Base-by-base conservation (phyloP, 495 filamentous ascomycete genomes). In the Talaromyces adpressus region DNA sequence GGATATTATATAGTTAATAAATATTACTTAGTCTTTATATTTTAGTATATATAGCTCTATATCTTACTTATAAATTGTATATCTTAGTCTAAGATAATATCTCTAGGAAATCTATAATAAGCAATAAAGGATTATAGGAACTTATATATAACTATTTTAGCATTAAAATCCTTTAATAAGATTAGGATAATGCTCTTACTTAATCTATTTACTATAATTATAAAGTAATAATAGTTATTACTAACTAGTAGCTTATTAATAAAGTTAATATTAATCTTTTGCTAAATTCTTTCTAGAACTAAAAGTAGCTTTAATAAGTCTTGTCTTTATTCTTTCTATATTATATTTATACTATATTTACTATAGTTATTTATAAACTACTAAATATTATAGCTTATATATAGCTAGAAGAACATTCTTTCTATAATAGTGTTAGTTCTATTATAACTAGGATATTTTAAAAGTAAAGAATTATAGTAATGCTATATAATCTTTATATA, bases 261-360 rank as follows among this genome's bases (percentile, higher is more conserved):
- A 49, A 67, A 68, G 63, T 71, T 63, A 3, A 69, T 64, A 12
- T 27, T 57, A 8, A 70, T 64, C 22, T 71, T 62, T 41, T 68
- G 7, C 67, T 64, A 72, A 8, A 39, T 61, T 23, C 64, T 20
- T 2, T 67, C 22, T 3, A 64, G 67, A n/a, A 69, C 51, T 20
- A 63, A 57, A 12, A 70, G 56, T 5, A 68, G 66, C 49, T 71
- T 62, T 12, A 72, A 60, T 22, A 69, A 56, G 3, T 64, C 64
- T 41, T 68, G 62, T 32, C 41, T 61, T 11, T 52, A 14, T 8
- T 66, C 36, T 61, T 63, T 25, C 53, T 39, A 63, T 1, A 63
- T 59, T 23, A 4, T 20, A 58, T 63, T 57, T 2, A 53, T 27
- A 7, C 53, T 25, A 30, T 52, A 63, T 27, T 27, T 36, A 30